Base-by-base conservation (phyloP, 306 rosid species). In the Hippophae tibetana region DNA sequence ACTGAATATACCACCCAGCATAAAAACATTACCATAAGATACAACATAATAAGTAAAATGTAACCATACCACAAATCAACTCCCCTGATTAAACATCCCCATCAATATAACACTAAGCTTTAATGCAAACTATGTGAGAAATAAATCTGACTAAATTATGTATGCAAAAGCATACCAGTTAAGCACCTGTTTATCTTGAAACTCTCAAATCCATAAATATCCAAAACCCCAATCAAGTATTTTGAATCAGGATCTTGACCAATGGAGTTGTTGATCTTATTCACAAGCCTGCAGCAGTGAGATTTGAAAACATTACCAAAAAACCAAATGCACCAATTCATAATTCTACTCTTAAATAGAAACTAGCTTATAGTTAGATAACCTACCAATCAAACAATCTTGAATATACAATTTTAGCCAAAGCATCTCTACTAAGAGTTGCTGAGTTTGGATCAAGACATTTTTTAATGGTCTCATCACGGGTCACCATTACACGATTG, bases 111-210 rank as follows among this genome's bases (percentile, higher is more conserved):
- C 23, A 56, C 42, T 47, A 53, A 5, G 49, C 56, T 61, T 79
- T 43, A 45, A 50, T 61, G 57, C 59, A 46, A 42, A 69, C 69
- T 50, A 52, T 57, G 26, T 45, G 58, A 70, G 56, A 58, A 69
- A 70, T 57, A 71, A 75, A 69, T 66, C 65, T 62, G 38, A 42
- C 64, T 69, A 68, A 86, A 73, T 46, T 65, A 72, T 59, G 55
- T 18, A 81, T 78, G 71, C 73, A 78, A 53, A 70, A 73, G 87
- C 81, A 58, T 76, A 84, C 74, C 78, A 45, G 79, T 70, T 81
- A 88, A 78, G 88, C 78, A 92, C 99, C 99, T 92, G 88, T 92
- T 92, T 77, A 96, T 92, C 93, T 92, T 92, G 96, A 92, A 92
- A 88, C 99, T 92, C 77, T 92, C 99, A 51, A 92, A 92, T 80